A percentile compares a stretch with the other conserved stretches of the same genome.
phyloP scores from a whole-genome alignment of 2,329 filamentous ascomycete species.

The Simplicillium sp. region DNA sequence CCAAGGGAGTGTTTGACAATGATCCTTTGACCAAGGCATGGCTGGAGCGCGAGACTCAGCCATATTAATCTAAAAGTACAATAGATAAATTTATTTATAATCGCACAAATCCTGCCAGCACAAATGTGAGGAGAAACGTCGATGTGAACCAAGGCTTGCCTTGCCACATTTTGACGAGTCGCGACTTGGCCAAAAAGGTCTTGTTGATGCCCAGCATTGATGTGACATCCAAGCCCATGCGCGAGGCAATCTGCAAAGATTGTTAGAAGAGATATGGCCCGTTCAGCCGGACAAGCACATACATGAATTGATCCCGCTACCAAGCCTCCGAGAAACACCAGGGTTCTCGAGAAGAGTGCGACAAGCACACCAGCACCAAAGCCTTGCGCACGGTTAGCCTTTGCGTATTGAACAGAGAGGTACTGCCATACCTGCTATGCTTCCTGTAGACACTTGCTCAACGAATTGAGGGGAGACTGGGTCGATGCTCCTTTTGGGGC shows the following conservation, averaged over 20 bases:
- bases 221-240: constrained; percentile 30
- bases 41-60: constrained; percentile 79
- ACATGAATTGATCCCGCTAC: constrained; percentile 56
- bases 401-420: neutral
- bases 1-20: constrained; percentile 62
- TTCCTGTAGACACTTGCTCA: constrained; percentile 43
- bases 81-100: constrained; percentile 27
- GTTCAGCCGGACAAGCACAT: constrained; percentile 13
- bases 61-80: constrained; percentile 28
- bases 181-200: constrained; percentile 21
- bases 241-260: constrained; percentile 28
- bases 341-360: constrained; percentile 59
- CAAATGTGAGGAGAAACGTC: constrained; percentile 65
- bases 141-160: constrained; percentile 55
- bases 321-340: constrained; percentile 59
- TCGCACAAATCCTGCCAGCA: constrained; percentile 43
- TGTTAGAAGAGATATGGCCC: constrained; percentile 1
- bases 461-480: constrained; percentile 22
- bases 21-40: constrained; percentile 66
- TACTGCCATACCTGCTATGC: constrained; percentile 28
- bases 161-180: constrained; percentile 38
- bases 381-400: constrained; percentile 27
- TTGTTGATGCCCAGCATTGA: constrained; percentile 26
- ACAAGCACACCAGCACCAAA: constrained; percentile 56
- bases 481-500: constrained; percentile 7